Conservation (phyloP, 768 basidiomycete genomes). For the Leccinum broughii region DNA sequence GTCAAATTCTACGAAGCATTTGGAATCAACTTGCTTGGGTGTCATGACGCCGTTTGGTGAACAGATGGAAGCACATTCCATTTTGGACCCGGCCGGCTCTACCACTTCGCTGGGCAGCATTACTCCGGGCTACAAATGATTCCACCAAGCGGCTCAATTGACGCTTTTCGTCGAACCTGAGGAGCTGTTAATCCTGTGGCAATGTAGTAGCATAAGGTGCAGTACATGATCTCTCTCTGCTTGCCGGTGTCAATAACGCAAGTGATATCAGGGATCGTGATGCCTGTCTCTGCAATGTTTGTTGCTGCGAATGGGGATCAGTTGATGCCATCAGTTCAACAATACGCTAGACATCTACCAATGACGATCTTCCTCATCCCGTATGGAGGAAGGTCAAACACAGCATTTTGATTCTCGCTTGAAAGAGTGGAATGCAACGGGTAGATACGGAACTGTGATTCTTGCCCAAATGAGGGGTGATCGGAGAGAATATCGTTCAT, state of each 20-base stretch:
- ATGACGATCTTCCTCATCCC: conserved; percentile 93
- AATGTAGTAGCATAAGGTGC: neutral
- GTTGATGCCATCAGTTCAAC: neutral
- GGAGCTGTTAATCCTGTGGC: conserved; percentile 4
- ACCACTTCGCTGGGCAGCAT: conserved; percentile 86
- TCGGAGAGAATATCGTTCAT: conserved; percentile 79
- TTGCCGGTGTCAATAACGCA: conserved; percentile 95
- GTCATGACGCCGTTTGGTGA: conserved; percentile 86
- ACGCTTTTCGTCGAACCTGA: conserved; percentile 93
- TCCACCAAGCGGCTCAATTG: conserved; percentile 92
- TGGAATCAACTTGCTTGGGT: conserved; percentile 51
- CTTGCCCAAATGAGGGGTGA: conserved; percentile 69
- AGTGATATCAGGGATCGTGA: conserved; percentile 97
- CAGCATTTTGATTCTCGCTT: conserved; percentile 85
- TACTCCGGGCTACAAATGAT: conserved; percentile 88
- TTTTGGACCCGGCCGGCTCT: conserved; percentile 88
- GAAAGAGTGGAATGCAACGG: conserved; percentile 93
- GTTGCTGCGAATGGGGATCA: conserved; percentile 52
- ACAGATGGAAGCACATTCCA: conserved; percentile 94
- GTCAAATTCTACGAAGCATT: neutral
- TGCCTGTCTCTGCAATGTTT: conserved; percentile 95
- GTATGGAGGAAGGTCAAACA: conserved; percentile 82
- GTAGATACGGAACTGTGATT: conserved; percentile 67
- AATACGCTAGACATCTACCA: conserved; percentile 46
- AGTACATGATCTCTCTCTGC: conserved; percentile 88